Evolutionary conservation across 768 basidiomycete species (phyloP).

Genomic region (Russula olivacea): DNA sequence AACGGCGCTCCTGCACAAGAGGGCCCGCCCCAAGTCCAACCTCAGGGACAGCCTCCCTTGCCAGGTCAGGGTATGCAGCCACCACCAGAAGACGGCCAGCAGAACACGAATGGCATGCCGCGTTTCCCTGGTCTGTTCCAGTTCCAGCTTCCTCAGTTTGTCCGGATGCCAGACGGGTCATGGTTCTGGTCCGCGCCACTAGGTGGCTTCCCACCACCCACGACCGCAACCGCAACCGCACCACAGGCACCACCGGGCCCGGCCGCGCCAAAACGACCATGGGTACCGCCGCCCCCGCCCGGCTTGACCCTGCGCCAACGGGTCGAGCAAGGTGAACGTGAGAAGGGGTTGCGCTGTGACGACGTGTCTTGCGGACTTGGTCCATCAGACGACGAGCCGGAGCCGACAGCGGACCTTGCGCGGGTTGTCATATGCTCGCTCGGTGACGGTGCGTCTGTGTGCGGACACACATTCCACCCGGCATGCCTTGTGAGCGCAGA

Average conservation of each 20-base stretch:
- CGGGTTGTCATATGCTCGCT: conserved; percentile 38
- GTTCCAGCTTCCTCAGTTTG: conserved; percentile 19
- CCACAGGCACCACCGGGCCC: conserved; percentile 27
- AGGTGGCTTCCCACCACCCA: not conserved
- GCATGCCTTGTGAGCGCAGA: conserved; percentile 64
- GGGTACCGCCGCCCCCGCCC: conserved; percentile 58
- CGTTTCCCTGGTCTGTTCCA: conserved; percentile 21
- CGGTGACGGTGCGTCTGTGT: conserved; percentile 35
- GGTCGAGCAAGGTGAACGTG: conserved; percentile 66
- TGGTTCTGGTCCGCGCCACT: conserved; percentile 19
- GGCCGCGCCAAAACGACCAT: conserved; percentile 40
- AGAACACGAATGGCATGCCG: conserved; percentile 10
- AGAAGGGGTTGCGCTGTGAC: conserved; percentile 64
- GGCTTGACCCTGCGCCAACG: conserved; percentile 68
- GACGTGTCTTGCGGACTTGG: conserved; percentile 72
- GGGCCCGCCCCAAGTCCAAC: conserved; percentile 18
- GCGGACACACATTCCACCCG: conserved; percentile 65
- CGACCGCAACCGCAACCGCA: not conserved
- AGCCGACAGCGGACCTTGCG: conserved; percentile 31
- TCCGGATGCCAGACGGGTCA: conserved; percentile 15
- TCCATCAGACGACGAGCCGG: conserved; percentile 67
- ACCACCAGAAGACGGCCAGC: conserved; percentile 17
- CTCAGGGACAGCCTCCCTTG: conserved; percentile 21
- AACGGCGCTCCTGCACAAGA: not conserved
- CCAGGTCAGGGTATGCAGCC: conserved; percentile 16